Base-by-base conservation (phyloP, 164 flowering plant species). In the Magnolia sinica region DNA sequence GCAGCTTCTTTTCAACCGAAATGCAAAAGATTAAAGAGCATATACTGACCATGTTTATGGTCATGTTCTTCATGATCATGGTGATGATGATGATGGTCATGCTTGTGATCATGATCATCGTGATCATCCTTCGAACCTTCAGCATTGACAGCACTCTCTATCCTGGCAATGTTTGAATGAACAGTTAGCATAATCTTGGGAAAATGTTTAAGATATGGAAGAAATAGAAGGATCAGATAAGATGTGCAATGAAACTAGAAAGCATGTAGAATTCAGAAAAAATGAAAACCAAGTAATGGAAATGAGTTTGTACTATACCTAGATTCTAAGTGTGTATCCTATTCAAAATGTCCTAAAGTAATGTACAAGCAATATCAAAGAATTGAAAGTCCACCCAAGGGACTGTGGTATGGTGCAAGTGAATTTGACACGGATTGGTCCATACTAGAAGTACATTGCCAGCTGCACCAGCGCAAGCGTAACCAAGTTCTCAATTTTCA, bases 91-190 rank as follows among this genome's bases (percentile, higher is more conserved):
- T 74, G 87, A 79, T 87, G 89, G 13, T 78, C 86, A 70, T 88
- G 86, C 19, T 83, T 79, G 79, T 87, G 91, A 68, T 80, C 86
- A 81, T 88, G 92, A 37, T 84, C 91, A 79, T 23, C 73, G 72
- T 82, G 87, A 74, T 84, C 91, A 68, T 91, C 92, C 80, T 92
- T 85, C 29, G 88, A 83, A 73, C 63, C 85, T 74, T 92, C 90
- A 77, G 79, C 83, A 74, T 85, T 82, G 58, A 96, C 90, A 79
- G 86, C 91, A 85, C 92, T 85, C 79, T 89, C 91, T 76, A 89
- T 87, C 83, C 91, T 89, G 82, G 72, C 55, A 45, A 73, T 31
- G 16, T 31, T 11, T 14, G 45, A 74, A 74, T 13, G 22, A 45
- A 37, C 76, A 64, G 64, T 55, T 31, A 65, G 49, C 22, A 73